Evolutionary conservation across 129 eudicot genomes (phyloP), one percentile per base, ranked within the genome.

Genomic region (Escallonia rubra): DNA sequence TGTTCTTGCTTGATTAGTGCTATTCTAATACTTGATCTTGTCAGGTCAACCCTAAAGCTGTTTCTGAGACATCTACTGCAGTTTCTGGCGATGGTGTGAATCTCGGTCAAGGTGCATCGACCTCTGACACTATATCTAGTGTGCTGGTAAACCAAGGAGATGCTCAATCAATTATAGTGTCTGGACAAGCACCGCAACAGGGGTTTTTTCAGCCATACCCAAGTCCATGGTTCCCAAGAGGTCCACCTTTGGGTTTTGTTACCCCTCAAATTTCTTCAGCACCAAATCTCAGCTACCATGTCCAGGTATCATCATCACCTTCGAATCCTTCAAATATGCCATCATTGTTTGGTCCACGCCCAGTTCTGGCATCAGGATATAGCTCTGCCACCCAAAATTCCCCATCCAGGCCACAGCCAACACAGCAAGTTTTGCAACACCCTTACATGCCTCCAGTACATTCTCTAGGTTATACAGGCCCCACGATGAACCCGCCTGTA

Each of bases 121-220:
- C 64, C 74, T 51, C 68, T 12, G 14, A 43, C 60, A 13, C 72
- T 41, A 11, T 57, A 34, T 44, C 81, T 50, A 62, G 83, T 61
- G 58, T 70, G 15, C 40, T 44, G 38, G 77, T 68, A 42, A 86
- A 76, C 71, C 85, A 76, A 43, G 90, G 80, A 67, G 43, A 46
- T 23, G 52, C 51, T 50, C 89, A 78, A 57, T 72, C 79, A 52
- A 63, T 44, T 67, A 38, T 75, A 13, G 93, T 84, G 52, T 39
- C 91, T 67, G 72, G 65, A 44, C 82, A 61, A 62, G 71, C 78
- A 59, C 82, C 79, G 56, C 74, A 64, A 2, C 83, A 65, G 15
- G 81, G 82, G 43, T 86, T 62, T 66, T 85, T 79, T 73, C 95
- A 83, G 74, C 80, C 77, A 65, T 83, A 77, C 67, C 85, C 76